Evolutionary conservation across 163 green algal species (phyloP).

Genomic region (Chlorella variabilis): DNA sequence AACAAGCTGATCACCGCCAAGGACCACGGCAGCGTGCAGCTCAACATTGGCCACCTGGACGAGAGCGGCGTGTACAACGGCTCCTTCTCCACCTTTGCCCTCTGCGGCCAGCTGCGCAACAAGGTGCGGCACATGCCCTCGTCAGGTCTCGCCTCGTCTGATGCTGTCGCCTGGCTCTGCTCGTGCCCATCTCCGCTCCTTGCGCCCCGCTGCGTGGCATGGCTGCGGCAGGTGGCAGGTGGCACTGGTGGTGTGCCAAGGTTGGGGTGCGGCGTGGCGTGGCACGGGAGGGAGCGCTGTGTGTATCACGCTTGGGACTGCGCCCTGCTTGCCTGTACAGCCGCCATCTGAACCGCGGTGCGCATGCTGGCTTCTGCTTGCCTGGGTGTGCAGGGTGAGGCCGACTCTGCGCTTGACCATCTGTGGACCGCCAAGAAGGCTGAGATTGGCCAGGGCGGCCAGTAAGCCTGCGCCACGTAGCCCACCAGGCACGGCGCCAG

Average conservation of each 20-base stretch:
- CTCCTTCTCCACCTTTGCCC: constrained; percentile 95
- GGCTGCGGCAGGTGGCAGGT: too few relatives aligned
- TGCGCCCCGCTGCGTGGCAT: too few relatives aligned
- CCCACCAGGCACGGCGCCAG: not conserved
- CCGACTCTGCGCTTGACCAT: constrained; percentile 89
- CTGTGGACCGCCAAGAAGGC: constrained; percentile 91
- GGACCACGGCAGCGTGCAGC: constrained; percentile 96
- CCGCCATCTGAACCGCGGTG: too few relatives aligned
- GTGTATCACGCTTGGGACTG: too few relatives aligned
- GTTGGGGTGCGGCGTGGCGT: too few relatives aligned
- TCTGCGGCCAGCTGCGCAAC: constrained; percentile 87
- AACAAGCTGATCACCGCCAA: constrained; percentile 99
- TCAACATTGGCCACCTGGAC: constrained; percentile 99
- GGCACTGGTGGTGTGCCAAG: too few relatives aligned
- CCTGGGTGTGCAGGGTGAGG: constrained; percentile 83
- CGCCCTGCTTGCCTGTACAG: too few relatives aligned
- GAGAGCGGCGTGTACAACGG: constrained; percentile 94
- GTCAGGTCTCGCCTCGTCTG: too few relatives aligned
- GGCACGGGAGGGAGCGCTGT: too few relatives aligned
- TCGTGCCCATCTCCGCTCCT: too few relatives aligned
- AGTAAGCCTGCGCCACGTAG: not conserved
- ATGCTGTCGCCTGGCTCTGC: too few relatives aligned
- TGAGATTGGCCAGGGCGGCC: constrained; percentile 58
- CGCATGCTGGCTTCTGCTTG: too few relatives aligned
- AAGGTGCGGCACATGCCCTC: constrained; percentile 63